These are phyloP conservation scores for Cryptomeria japonica DNA, from an alignment of 75 land plant genomes.

Conservation along the genomic window DNA sequence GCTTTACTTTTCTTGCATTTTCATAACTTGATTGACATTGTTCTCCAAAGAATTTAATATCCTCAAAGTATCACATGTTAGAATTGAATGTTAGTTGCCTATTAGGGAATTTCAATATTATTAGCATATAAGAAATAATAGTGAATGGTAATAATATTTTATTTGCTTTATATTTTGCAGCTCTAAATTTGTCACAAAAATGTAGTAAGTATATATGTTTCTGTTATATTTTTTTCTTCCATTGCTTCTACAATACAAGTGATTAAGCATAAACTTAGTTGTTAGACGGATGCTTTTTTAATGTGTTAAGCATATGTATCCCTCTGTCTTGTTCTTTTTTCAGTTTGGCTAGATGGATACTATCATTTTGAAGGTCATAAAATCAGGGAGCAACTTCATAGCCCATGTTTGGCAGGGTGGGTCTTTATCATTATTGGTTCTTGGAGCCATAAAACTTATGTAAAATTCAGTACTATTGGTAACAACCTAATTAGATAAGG, in stretches of 20 bases:
- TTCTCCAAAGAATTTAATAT: background rate
- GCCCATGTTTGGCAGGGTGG: background rate
- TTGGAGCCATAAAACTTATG: background rate
- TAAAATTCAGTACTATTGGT: background rate
- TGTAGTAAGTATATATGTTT: background rate
- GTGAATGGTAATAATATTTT: background rate
- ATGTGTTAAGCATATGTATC: background rate
- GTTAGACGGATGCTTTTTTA: background rate
- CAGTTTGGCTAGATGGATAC: background rate
- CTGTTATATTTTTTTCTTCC: background rate
- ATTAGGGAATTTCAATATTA: background rate
- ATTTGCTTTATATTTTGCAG: background rate
- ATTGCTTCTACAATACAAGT: background rate
- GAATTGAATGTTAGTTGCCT: no score
- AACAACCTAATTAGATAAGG: background rate
- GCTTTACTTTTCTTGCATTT: background rate
- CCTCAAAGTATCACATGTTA: background rate
- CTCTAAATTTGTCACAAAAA: background rate
- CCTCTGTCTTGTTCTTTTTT: background rate
- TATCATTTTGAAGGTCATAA: background rate
- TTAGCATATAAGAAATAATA: no score
- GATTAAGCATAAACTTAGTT: background rate
- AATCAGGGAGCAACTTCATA: background rate
- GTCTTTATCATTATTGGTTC: background rate
- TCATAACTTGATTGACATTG: background rate